A percentile compares a stretch with the other conserved stretches of the same genome.
phyloP scores from a whole-genome alignment of 2,329 filamentous ascomycete genomes.

The Emmonsia crescens region DNA sequence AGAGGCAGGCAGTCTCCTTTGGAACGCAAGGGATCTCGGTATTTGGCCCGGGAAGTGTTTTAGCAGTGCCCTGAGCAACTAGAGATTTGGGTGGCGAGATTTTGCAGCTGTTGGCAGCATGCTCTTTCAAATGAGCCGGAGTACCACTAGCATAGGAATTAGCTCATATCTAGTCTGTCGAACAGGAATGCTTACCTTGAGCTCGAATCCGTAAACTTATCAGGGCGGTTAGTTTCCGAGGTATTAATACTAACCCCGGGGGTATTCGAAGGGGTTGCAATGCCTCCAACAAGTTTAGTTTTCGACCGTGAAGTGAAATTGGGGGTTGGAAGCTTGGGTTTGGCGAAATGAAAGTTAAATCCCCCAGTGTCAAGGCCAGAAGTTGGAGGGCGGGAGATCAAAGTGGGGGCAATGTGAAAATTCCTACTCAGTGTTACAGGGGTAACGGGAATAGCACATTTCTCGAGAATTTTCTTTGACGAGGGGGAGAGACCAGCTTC shows the following conservation, averaged over 20 bases:
- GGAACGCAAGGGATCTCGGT: not conserved
- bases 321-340: constrained; percentile 17
- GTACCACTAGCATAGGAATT: not conserved
- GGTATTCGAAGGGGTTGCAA: not conserved
- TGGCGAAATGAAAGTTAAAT: constrained; percentile 28
- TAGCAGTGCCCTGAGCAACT: not conserved
- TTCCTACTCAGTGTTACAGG: constrained; percentile 3
- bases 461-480: constrained; percentile 14
- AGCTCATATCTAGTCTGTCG: not conserved
- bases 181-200: not conserved
- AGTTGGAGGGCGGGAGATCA: constrained; percentile 25
- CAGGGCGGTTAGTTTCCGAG: too few relatives aligned
- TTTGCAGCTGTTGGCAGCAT: not conserved
- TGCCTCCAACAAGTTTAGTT: not conserved
- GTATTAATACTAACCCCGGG: not conserved
- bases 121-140: not conserved
- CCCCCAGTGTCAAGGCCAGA: constrained; percentile 19
- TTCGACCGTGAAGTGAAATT: constrained; percentile 10
- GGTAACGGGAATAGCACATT: constrained; percentile 10
- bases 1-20: not conserved
- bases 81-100: not conserved
- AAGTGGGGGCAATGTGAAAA: constrained; percentile 12
- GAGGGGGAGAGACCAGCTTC: constrained; percentile 12
- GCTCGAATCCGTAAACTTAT: not conserved
- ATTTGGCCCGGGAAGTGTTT: too few relatives aligned